phyloP scores from a whole-genome alignment of 495 filamentous ascomycete genomes.

The Neurospora intermedia region DNA sequence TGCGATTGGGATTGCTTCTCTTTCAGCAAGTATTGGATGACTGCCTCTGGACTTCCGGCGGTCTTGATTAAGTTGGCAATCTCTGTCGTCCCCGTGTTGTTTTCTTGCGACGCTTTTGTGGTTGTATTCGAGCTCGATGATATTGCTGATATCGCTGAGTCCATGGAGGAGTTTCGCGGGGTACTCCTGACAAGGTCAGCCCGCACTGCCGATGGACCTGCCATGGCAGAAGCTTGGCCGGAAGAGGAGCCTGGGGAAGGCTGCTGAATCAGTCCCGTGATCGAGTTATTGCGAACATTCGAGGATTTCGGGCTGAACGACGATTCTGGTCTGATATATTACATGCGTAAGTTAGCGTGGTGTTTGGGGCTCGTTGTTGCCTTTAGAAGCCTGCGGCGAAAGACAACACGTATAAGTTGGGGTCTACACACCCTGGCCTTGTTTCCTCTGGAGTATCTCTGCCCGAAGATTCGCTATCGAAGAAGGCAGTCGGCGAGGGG shows the following conservation, averaged over 20 bases:
- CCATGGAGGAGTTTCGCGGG: slow-evolving; percentile 84
- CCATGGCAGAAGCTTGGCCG: slow-evolving; percentile 20
- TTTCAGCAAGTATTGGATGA: slow-evolving; percentile 77
- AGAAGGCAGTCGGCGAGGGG: slow-evolving; percentile 17
- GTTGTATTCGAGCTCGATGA: slow-evolving; percentile 58
- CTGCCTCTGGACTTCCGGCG: slow-evolving; percentile 81
- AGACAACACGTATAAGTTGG: neutral
- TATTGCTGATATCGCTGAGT: slow-evolving; percentile 82
- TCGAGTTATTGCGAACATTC: slow-evolving; percentile 35
- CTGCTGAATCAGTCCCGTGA: slow-evolving; percentile 24
- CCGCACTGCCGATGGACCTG: slow-evolving; percentile 17
- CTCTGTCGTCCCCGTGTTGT: slow-evolving; percentile 40
- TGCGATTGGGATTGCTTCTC: slow-evolving; percentile 81
- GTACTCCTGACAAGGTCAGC: slow-evolving; percentile 20
- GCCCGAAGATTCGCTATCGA: slow-evolving; percentile 27
- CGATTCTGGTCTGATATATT: slow-evolving; percentile 22
- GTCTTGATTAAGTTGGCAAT: slow-evolving; percentile 64
- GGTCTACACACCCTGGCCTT: slow-evolving; percentile 25
- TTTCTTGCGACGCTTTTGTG: slow-evolving; percentile 50
- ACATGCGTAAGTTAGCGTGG: slow-evolving; percentile 16
- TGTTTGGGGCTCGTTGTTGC: slow-evolving; percentile 3
- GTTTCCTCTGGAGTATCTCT: slow-evolving; percentile 21
- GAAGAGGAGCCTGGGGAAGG: slow-evolving; percentile 24
- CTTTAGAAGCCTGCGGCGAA: slow-evolving; percentile 8
- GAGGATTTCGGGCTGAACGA: slow-evolving; percentile 19